Evolutionary conservation across 2,329 filamentous ascomycete species (phyloP).

Genomic region (Calonectria pseudoturangicola): DNA sequence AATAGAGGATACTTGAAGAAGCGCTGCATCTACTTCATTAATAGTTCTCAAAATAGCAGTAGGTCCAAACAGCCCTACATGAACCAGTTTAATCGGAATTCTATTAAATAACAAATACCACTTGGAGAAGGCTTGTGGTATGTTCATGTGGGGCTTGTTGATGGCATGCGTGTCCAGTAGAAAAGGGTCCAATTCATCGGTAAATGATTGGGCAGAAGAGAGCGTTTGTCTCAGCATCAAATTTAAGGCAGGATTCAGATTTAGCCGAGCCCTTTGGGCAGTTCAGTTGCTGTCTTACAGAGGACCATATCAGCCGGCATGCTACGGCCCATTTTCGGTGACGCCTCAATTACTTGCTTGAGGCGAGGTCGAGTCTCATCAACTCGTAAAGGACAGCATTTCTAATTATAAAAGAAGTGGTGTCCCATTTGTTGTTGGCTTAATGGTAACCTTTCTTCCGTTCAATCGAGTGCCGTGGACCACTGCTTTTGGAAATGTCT

Average conservation of each 20-base stretch:
- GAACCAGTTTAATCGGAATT: background rate
- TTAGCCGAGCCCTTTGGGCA: background rate
- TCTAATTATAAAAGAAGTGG: background rate
- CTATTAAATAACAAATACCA: constrained; percentile 7
- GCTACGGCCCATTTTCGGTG: constrained; percentile 3
- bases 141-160: background rate
- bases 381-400: background rate
- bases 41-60: background rate
- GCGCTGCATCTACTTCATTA: no score
- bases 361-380: background rate
- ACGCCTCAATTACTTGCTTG: constrained; percentile 4
- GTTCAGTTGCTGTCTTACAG: background rate
- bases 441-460: background rate
- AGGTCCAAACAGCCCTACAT: no score
- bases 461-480: background rate
- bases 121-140: background rate
- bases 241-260: background rate
- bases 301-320: background rate
- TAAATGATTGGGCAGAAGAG: background rate
- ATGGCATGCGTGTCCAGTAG: background rate
- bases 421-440: background rate
- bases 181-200: background rate
- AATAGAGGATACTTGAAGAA: no score
- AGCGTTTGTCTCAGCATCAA: background rate
- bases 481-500: constrained; percentile 47